These are phyloP conservation scores for Neonectria punicea DNA, from an alignment of 2,329 filamentous ascomycete genomes.

Conservation along the genomic window DNA sequence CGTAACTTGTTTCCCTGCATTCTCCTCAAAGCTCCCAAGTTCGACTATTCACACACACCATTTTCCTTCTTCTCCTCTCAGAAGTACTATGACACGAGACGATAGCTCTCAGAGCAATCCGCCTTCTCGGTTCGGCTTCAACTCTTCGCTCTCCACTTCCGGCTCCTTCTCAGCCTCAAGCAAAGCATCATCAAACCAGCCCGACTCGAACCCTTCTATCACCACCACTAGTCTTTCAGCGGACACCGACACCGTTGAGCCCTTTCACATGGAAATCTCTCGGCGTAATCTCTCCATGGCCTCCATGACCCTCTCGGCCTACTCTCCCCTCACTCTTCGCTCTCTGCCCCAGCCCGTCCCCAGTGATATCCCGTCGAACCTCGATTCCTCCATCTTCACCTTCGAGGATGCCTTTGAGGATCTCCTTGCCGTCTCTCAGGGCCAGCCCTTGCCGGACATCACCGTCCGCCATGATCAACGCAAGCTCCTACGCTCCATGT, in stretches of 20 bases:
- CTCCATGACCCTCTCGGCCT: conserved; percentile 40
- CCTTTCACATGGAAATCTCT: conserved; percentile 32
- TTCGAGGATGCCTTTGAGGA: conserved; percentile 70
- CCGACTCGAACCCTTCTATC: conserved; percentile 1
- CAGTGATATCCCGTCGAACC: conserved; percentile 52
- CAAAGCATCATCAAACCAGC: conserved; percentile 18
- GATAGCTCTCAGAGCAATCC: conserved; percentile 48
- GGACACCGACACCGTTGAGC: conserved; percentile 28
- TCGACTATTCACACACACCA: conserved; percentile 5
- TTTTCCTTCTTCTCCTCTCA: conserved; percentile 5
- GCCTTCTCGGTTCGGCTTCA: conserved; percentile 40
- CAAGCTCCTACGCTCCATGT: conserved; percentile 51
- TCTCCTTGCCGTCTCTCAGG: conserved; percentile 60
- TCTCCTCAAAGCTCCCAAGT: neutral
- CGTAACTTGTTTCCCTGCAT: neutral
- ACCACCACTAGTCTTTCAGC: conserved; percentile 4
- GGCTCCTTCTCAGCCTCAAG: conserved; percentile 29
- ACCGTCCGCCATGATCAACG: conserved; percentile 48
- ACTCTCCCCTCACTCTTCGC: conserved; percentile 51
- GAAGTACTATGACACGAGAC: conserved; percentile 6
- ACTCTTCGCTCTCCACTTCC: conserved; percentile 27
- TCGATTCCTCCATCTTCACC: conserved; percentile 55
- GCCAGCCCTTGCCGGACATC: conserved; percentile 55
- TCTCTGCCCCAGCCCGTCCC: conserved; percentile 60
- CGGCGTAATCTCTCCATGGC: conserved; percentile 34